phyloP scores from a whole-genome alignment of 495 filamentous ascomycete genomes.

The Annulohypoxylon stygium region DNA sequence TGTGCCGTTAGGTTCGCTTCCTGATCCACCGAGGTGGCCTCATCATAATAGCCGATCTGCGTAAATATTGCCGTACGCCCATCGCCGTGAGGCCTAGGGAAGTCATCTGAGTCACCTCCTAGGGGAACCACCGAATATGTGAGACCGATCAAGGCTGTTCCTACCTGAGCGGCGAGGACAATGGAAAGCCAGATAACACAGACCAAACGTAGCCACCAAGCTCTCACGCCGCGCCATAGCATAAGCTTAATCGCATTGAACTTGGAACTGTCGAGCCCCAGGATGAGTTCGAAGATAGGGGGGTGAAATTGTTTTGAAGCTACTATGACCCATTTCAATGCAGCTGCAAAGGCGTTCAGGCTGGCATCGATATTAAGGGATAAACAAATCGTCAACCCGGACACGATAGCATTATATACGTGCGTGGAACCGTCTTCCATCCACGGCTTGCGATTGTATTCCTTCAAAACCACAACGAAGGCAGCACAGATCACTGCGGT shows the following conservation, averaged over 20 bases:
- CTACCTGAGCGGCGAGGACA: conserved; percentile 1
- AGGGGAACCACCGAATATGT: conserved; percentile 10
- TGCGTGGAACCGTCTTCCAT: conserved; percentile 4
- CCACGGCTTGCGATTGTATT: neutral
- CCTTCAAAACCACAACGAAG: conserved; percentile 1
- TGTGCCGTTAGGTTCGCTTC: neutral
- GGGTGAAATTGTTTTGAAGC: neutral
- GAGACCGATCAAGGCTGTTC: conserved; percentile 11
- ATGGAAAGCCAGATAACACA: conserved; percentile 5
- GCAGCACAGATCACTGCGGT: conserved; percentile 9
- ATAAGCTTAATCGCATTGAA: conserved; percentile 1
- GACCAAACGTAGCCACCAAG: conserved; percentile 8
- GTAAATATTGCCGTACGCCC: neutral
- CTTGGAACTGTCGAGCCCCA: conserved; percentile 8
- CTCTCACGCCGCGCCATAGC: neutral
- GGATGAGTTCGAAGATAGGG: conserved; percentile 9
- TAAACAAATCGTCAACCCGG: conserved; percentile 8
- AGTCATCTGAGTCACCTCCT: neutral
- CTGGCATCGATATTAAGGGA: conserved; percentile 13
- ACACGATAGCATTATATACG: conserved; percentile 2
- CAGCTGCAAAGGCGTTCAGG: conserved; percentile 2
- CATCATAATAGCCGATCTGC: neutral
- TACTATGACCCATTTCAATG: neutral
- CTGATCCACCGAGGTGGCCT: neutral
- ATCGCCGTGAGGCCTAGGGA: neutral